Evolutionary conservation across 345 rosid species (phyloP).

Genomic region (Crucihimalaya himalaica): DNA sequence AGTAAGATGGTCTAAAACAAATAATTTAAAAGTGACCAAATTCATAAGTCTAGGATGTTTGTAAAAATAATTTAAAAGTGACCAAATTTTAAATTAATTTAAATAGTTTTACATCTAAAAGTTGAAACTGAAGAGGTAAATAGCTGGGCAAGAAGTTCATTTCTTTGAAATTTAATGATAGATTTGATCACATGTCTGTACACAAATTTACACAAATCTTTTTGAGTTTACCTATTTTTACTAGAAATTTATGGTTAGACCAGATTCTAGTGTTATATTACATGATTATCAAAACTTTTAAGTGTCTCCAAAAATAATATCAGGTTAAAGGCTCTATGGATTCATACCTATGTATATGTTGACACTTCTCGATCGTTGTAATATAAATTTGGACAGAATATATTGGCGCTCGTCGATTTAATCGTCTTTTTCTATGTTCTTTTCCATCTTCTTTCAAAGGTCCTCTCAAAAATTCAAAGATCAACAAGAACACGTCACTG

Average conservation of each 20-base stretch:
- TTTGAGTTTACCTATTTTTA: too few species aligned
- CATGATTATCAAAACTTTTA: not conserved
- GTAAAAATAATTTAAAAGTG: too few species aligned
- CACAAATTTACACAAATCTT: too few species aligned
- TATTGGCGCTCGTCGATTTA: not conserved
- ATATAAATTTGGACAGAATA: not conserved
- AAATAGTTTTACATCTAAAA: too few species aligned
- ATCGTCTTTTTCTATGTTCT: not conserved
- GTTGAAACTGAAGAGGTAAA: too few species aligned
- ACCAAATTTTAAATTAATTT: too few species aligned
- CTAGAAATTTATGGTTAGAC: not conserved
- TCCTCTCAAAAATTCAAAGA: not conserved
- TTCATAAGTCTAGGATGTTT: too few species aligned
- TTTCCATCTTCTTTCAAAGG: not conserved
- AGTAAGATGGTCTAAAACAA: too few species aligned
- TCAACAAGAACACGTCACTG: conserved; percentile 9
- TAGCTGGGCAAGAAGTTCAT: too few species aligned
- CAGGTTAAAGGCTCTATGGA: not conserved
- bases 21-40: too few species aligned
- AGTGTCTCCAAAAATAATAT: not conserved
- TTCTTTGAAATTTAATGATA: too few species aligned
- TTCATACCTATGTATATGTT: not conserved
- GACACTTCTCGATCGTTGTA: not conserved
- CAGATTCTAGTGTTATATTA: not conserved
- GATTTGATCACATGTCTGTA: not conserved